Evolutionary conservation across 805 yeast genomes (phyloP).

Genomic region (Sugiyamaella valdiviana): DNA sequence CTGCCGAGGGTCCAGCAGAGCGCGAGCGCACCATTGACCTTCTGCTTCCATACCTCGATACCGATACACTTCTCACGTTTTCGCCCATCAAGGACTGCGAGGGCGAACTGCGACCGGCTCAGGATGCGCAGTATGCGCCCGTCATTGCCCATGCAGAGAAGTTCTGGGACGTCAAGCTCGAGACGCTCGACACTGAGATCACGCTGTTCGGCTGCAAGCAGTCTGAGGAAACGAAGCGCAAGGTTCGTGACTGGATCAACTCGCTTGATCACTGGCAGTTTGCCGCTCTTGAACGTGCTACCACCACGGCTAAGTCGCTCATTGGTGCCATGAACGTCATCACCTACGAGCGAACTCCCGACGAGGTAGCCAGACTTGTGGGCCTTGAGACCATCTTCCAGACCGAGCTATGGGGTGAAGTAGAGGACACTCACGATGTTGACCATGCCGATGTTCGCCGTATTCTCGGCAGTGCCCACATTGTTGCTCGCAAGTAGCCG

Average conservation of each 20-base stretch:
- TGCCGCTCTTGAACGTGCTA: conserved; percentile 86
- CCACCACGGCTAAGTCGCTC: conserved; percentile 78
- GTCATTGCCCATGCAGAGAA: conserved; percentile 61
- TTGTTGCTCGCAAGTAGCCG: conserved; percentile 36
- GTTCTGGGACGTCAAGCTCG: conserved; percentile 46
- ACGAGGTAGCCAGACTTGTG: conserved; percentile 69
- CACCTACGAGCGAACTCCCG: conserved; percentile 40
- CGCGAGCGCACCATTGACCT: conserved; percentile 54
- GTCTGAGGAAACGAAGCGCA: conserved; percentile 47
- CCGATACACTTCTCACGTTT: conserved; percentile 86
- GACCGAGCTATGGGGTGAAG: conserved; percentile 94
- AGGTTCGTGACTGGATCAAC: conserved; percentile 60
- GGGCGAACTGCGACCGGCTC: conserved; percentile 74
- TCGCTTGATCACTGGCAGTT: conserved; percentile 66
- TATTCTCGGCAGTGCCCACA: conserved; percentile 71
- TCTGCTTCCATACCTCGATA: conserved; percentile 79
- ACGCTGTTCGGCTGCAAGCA: conserved; percentile 82
- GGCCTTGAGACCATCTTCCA: conserved; percentile 80
- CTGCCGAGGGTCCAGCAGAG: conserved; percentile 33
- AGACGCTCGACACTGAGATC: conserved; percentile 69
- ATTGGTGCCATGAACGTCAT: conserved; percentile 70
- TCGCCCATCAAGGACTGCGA: conserved; percentile 77
- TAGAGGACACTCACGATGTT: conserved; percentile 98
- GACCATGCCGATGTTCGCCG: conserved; percentile 84
- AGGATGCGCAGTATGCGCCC: conserved; percentile 70